A percentile compares a stretch with the other conserved stretches of the same genome.
phyloP scores from a whole-genome alignment of 495 filamentous ascomycete species.

The Cercophora newfieldiana region DNA sequence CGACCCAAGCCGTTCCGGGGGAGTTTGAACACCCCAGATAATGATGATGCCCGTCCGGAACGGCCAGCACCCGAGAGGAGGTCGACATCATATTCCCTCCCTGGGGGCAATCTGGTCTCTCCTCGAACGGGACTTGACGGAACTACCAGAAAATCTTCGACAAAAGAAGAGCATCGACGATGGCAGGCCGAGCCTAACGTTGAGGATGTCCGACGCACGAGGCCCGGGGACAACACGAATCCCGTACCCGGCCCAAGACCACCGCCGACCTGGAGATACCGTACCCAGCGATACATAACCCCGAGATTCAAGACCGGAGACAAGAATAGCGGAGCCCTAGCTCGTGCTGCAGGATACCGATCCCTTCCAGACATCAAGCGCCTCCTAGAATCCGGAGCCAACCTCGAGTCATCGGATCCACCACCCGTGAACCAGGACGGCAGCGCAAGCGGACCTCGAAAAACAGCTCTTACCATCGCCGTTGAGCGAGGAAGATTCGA shows the following conservation, averaged over 20 bases:
- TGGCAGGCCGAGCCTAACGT: too few species aligned
- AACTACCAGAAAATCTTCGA: not conserved
- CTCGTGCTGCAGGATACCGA: too few species aligned
- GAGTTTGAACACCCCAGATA: not conserved
- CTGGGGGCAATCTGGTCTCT: not conserved
- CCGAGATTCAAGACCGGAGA: too few species aligned
- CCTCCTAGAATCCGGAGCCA: not conserved
- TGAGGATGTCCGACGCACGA: too few species aligned
- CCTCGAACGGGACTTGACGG: not conserved
- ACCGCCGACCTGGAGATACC: too few species aligned
- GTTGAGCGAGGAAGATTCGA: not conserved
- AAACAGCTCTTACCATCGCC: not conserved
- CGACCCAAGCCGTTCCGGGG: not conserved
- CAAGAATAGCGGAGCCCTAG: too few species aligned
- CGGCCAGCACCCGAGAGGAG: not conserved
- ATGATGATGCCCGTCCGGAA: not conserved
- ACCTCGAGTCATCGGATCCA: not conserved
- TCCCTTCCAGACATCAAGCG: too few species aligned
- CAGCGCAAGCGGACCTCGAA: not conserved
- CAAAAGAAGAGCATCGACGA: not conserved
- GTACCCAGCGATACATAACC: too few species aligned
- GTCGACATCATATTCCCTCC: not conserved
- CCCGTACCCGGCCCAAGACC: too few species aligned
- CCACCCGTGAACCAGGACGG: not conserved
- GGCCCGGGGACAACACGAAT: too few species aligned